Percentiles rank a stretch among this genome's conserved stretches.
phyloP scores from a whole-genome alignment of 2,329 filamentous ascomycete genomes.

The Curvularia sp. region DNA sequence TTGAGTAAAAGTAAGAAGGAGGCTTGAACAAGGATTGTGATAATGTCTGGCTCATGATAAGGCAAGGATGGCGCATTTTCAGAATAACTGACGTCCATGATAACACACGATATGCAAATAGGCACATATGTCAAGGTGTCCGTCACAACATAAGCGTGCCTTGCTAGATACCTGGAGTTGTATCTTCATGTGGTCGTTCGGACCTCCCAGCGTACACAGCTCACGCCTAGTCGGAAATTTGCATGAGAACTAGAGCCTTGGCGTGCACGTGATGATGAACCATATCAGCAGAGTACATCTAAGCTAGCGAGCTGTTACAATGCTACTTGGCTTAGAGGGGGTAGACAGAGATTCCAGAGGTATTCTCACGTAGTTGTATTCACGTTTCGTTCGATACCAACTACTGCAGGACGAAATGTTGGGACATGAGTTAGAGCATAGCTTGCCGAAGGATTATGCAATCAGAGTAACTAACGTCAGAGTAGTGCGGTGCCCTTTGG shows the following conservation, averaged over 20 bases:
- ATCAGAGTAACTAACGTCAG: too few relatives aligned
- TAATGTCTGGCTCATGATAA: slow-evolving; percentile 69
- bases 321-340: too few relatives aligned
- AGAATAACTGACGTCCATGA: not conserved
- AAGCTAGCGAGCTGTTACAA: too few relatives aligned
- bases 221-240: not conserved
- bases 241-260: not conserved
- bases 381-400: too few relatives aligned
- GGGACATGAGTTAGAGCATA: too few relatives aligned
- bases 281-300: too few relatives aligned
- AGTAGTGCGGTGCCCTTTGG: too few relatives aligned
- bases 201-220: not conserved
- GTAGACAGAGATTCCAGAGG: too few relatives aligned
- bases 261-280: not conserved
- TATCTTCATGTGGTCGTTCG: not conserved
- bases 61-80: slow-evolving; percentile 44
- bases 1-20: slow-evolving; percentile 71
- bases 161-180: not conserved
- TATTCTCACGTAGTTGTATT: too few relatives aligned
- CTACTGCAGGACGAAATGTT: too few relatives aligned
- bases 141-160: not conserved
- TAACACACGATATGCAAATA: not conserved
- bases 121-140: not conserved
- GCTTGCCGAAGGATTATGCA: too few relatives aligned
- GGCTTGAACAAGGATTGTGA: slow-evolving; percentile 64